Evolutionary conservation across 768 basidiomycete species (phyloP), one percentile per base, ranked within the genome.

Genomic region (Rhodocollybia butyracea): DNA sequence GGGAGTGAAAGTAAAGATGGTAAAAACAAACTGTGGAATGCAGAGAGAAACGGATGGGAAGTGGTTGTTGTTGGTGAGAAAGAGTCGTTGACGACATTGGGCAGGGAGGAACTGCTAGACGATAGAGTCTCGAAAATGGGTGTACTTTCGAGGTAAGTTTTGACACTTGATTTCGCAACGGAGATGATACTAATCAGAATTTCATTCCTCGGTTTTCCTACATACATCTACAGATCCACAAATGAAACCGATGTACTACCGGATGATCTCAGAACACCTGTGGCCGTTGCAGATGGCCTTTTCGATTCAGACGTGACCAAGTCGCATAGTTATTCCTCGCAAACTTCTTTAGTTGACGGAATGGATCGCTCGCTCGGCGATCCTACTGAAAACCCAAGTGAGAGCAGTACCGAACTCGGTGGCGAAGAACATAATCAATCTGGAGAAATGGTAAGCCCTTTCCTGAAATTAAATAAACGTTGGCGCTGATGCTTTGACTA

Each of bases 31-130:
- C 24, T 63, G 54, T 41, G 64, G 58, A 61, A 62, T 60, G 57
- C 63, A 56, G 38, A 60, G 36, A 61, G 67, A 56, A 62, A 70
- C 65, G 64, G 63, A 58, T 65, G 64, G 53, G 68, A 66, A 55
- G 80, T 85, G 39, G 65, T 81, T 5, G 81, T 93, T 47, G 69
- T 84, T 5, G 80, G 77, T 45, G 90, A 93, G 76, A 91, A 91
- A 75, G 90, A 89, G 69, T 82, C 82, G 17, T 66, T 91, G 68
- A 86, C 84, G 57, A 78, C 68, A 24, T 72, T 91, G 42, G 89
- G 89, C 24, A 76, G 89, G 46, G 88, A 91, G 51, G 89, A 91
- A 68, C 69, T 93, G 62, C 77, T 89, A 63, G 86, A 91, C 62
- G 84, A 88, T 63, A 76, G 83, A 62, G 76, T 84, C 54, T 73